A percentile compares a stretch with the other conserved stretches of the same genome.
Evolutionary conservation across 2,329 filamentous ascomycete genomes (phyloP).

Genomic region (Cladobotryum mycophilum): DNA sequence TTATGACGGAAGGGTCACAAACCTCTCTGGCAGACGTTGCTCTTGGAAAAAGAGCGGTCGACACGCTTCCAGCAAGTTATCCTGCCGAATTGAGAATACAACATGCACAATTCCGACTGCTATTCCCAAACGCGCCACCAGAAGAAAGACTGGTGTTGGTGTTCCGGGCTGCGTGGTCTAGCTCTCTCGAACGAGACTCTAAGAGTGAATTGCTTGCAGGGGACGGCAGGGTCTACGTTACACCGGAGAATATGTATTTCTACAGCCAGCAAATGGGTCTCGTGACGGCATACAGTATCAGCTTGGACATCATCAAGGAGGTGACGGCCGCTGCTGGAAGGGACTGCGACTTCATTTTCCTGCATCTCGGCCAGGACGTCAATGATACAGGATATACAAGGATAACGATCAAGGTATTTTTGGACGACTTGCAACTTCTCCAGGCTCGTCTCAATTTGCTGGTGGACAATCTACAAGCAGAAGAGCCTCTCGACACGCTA

Average conservation of each 20-base stretch:
- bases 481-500: conserved; percentile 61
- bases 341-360: conserved; percentile 87
- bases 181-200: conserved; percentile 38
- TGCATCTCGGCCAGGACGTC: conserved; percentile 63
- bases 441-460: conserved; percentile 80
- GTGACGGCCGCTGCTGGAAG: conserved; percentile 84
- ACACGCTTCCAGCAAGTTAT: conserved; percentile 67
- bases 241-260: conserved; percentile 83
- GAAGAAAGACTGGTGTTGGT: conserved; percentile 84
- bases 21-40: conserved; percentile 23
- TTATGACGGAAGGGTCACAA: conserved; percentile 27
- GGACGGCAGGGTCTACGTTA: conserved; percentile 78
- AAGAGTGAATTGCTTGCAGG: conserved; percentile 45
- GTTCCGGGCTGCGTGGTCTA: conserved; percentile 82
- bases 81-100: conserved; percentile 77
- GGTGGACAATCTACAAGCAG: conserved; percentile 70
- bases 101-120: conserved; percentile 84
- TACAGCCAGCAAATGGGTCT: conserved; percentile 93
- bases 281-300: conserved; percentile 73
- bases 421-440: conserved; percentile 78
- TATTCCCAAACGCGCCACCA: conserved; percentile 74
- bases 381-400: conserved; percentile 61
- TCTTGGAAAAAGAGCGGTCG: conserved; percentile 28
- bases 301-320: conserved; percentile 71
- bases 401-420: conserved; percentile 85